These are phyloP conservation scores for Suhomyces ambrosiae DNA, from an alignment of 1,139 yeast species.

Conservation along the genomic window DNA sequence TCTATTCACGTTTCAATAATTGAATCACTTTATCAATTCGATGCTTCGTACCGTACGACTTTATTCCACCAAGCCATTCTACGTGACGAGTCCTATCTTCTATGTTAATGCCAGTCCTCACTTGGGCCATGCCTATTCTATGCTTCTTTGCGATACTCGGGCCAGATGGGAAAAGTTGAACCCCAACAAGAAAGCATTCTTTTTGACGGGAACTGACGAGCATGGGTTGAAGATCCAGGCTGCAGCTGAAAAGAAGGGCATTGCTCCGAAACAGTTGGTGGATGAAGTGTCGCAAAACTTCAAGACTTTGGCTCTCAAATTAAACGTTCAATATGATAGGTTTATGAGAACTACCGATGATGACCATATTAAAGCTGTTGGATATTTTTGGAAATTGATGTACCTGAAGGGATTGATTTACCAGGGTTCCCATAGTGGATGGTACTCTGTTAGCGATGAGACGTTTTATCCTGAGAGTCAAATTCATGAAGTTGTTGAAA, in stretches of 20 bases:
- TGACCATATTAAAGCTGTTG: slow-evolving; percentile 72
- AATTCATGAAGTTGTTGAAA: slow-evolving; percentile 50
- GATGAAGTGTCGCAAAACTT: slow-evolving; percentile 71
- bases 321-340: slow-evolving; percentile 65
- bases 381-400: slow-evolving; percentile 68
- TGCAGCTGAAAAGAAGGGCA: slow-evolving; percentile 57
- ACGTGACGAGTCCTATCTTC: slow-evolving; percentile 89
- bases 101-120: slow-evolving; percentile 97
- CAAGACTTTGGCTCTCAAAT: slow-evolving; percentile 55
- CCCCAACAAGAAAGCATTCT: slow-evolving; percentile 42
- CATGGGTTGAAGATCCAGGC: slow-evolving; percentile 91
- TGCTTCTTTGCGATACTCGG: slow-evolving; percentile 79
- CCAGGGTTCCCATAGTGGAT: slow-evolving; percentile 83
- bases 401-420: slow-evolving; percentile 66
- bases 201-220: slow-evolving; percentile 95
- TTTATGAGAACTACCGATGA: slow-evolving; percentile 89
- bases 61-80: slow-evolving; percentile 37
- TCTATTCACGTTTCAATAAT: too few species aligned
- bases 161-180: slow-evolving; percentile 67
- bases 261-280: slow-evolving; percentile 66
- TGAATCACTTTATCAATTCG: too few species aligned
- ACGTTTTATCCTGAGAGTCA: slow-evolving; percentile 88
- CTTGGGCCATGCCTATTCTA: slow-evolving; percentile 88
- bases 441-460: slow-evolving; percentile 95
- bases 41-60: slow-evolving; percentile 1